Evolutionary conservation across 2,329 filamentous ascomycete species (phyloP).

Genomic region (Didymella pinodella): DNA sequence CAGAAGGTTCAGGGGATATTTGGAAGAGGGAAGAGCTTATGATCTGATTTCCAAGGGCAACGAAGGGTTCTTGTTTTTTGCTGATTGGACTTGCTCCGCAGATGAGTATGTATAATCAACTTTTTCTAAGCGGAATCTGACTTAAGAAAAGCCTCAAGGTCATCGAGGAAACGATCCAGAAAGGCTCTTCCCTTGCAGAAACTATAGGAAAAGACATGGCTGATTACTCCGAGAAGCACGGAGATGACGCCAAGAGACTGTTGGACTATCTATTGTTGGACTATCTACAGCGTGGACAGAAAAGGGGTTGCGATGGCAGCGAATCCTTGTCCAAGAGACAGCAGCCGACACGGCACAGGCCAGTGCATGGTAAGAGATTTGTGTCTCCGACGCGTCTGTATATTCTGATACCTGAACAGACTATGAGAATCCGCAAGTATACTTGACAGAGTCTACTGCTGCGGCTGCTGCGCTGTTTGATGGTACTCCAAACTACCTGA

Average conservation of each 20-base stretch:
- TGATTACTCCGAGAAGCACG: not conserved
- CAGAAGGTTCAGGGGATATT: conserved; percentile 1
- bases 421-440: too few relatives aligned
- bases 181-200: not conserved
- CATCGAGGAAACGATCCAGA: not conserved
- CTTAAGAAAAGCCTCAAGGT: not conserved
- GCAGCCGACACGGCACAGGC: not conserved
- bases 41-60: conserved; percentile 2
- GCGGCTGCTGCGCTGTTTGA: not conserved
- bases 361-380: not conserved
- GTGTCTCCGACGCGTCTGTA: not conserved
- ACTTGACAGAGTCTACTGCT: not conserved
- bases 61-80: conserved; percentile 1
- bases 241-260: not conserved
- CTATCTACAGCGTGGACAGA: conserved; percentile 2
- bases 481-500: not conserved
- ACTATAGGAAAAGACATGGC: not conserved
- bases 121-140: not conserved
- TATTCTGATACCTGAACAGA: not conserved
- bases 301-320: not conserved
- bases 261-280: too few relatives aligned
- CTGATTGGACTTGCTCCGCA: conserved; percentile 1
- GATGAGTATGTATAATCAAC: not conserved
- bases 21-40: not conserved
- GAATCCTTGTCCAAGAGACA: not conserved